Base-by-base conservation (phyloP, 352 stramenopile genomes). In the Phytophthora melonis region DNA sequence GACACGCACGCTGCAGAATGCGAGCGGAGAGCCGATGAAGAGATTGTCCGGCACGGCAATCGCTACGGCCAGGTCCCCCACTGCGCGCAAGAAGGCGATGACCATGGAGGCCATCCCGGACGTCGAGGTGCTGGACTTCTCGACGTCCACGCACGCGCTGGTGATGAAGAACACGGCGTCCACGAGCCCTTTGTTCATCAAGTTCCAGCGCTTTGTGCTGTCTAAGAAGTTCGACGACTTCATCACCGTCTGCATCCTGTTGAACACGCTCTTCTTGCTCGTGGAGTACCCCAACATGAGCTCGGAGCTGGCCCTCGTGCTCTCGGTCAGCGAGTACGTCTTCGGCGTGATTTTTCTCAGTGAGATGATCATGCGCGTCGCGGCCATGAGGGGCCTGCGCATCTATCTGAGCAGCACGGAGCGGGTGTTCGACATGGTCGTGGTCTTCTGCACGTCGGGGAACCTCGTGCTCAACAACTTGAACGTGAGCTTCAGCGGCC, bases 381-480 rank as follows among this genome's bases (percentile, higher is more conserved):
- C 90, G 14, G 86, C 86, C 0, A 80, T 94, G 80, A 72, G 79
- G 49, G 84, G 86, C 0, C 18, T 91, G 9, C 65, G 73, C 1
- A 52, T 76, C 43, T 94, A 93, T 55, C 32, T 92, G 6, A 70
- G 62, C 45, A 88, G 75, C 41, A 92, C 84, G 4, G 87, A 94
- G 66, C 82, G 83, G 1, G 73, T 79, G n/a, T 95, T 95, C 32
- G 88, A 95, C 63, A 72, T 90, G 66, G 58, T 92, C 9, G 88
- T 95, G 21, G 86, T 95, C 21, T 39, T 87, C 7, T 93, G 88
- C 60, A 93, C 88, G 14, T 87, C 70, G 5, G 64, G 72, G 34
- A 93, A 94, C 63, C 83, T 95, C 45, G 72, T 93, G n/a, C 72
- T 94, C 21, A 93, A 89, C 65, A 88, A 90, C 25, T 58, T 89